These are phyloP conservation scores for Rhododendron henanense DNA, from an alignment of 148 eudicot genomes.

Conservation along the genomic window DNA sequence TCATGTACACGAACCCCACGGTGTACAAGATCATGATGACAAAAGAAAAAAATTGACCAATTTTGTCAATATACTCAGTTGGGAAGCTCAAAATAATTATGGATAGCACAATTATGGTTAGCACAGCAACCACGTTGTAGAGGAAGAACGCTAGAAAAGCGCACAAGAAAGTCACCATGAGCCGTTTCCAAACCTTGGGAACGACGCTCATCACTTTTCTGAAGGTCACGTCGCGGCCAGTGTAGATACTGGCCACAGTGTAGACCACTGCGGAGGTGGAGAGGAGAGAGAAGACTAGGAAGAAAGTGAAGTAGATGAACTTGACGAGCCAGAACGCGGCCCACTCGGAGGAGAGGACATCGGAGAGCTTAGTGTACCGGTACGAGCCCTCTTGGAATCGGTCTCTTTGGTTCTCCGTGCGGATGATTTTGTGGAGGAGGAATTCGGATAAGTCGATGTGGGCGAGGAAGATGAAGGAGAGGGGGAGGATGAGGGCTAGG, in stretches of 20 bases:
- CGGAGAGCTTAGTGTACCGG: neutral
- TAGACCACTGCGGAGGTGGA: conserved; percentile 30
- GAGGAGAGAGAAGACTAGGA: conserved; percentile 24
- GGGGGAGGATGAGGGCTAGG: conserved; percentile 26
- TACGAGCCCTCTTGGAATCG: neutral
- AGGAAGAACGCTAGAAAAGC: conserved; percentile 5
- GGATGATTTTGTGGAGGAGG: conserved; percentile 12
- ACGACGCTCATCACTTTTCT: conserved; percentile 23
- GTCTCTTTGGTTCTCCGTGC: neutral
- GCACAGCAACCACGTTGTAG: conserved; percentile 7
- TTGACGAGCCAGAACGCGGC: conserved; percentile 9
- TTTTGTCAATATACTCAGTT: neutral
- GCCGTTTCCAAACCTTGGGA: conserved; percentile 35
- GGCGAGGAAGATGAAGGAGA: conserved; percentile 30
- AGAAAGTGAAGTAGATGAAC: conserved; percentile 9
- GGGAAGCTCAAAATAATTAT: neutral
- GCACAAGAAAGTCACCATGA: conserved; percentile 29
- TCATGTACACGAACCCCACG: conserved; percentile 16
- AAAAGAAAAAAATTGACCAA: neutral
- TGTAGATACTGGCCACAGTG: conserved; percentile 26
- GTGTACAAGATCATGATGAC: neutral
- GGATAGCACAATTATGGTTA: neutral
- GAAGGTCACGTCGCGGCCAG: conserved; percentile 17
- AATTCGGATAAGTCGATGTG: conserved; percentile 14
- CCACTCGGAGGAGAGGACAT: conserved; percentile 14